Base-by-base conservation (phyloP, 1,139 yeast species). In the Taphrina communis region DNA sequence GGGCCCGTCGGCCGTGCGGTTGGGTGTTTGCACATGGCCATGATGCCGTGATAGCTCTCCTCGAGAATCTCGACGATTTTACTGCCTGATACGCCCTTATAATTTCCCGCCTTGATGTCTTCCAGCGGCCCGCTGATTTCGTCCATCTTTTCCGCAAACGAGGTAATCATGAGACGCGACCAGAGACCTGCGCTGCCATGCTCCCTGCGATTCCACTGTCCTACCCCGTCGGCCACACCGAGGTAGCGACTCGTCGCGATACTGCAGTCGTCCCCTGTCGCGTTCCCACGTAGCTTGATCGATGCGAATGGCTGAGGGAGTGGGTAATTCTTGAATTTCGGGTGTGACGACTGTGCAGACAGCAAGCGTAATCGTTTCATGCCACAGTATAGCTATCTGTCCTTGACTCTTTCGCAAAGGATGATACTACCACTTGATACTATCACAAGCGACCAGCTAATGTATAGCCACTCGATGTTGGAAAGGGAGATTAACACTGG, bases 191-290 rank as follows among this genome's bases (percentile, higher is more conserved):
- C 72, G 41, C 48, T 42, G n/a, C 72, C 72, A 53, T 70, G 70
- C 39, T 57, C 56, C 41, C 70, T 61, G 14, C 69, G 53, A 42
- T 70, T 70, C 72, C 72, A 70, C 31, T 70, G 70, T 6, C 72
- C 72, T 1, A 70, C 72, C 6, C 72, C 72, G 21, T 70, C 72
- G 31, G 72, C 72, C 35, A 70, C 72, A 14, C 61, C 67, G 8
- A 63, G 17, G 31, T 53, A 63, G 39, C 52, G 67, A 21, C 61
- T 53, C 48, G 61, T 50, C 2, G 67, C 67, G 19, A 63, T 35
- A 38, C 61, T 53, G 42, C 67, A 63, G 17, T 63, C 67, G 21
- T 63, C 67, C 14, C 67, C 67, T 9, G 67, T 63, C 46, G 61
- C 67, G 8, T 63, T 58, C 7, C 67, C 67, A 25, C 67, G 67